These are phyloP conservation scores for Cytospora mali DNA, from an alignment of 2,329 filamentous ascomycete genomes.

Conservation along the genomic window DNA sequence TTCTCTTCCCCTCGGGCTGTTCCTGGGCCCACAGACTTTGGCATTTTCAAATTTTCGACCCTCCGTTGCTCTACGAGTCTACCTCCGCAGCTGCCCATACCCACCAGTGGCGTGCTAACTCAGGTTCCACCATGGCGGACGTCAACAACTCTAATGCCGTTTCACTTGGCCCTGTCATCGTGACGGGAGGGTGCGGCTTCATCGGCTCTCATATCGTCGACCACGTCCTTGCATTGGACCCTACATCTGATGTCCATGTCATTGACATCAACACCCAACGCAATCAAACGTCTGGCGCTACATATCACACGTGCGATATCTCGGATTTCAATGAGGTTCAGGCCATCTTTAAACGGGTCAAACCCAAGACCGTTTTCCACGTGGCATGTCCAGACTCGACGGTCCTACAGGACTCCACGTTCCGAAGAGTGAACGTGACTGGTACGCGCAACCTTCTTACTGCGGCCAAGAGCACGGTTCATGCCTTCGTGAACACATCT, in stretches of 20 bases:
- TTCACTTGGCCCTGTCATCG: constrained; percentile 25
- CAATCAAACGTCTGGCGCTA: constrained; percentile 23
- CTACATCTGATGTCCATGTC: constrained; percentile 24
- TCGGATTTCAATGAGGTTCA: constrained; percentile 15
- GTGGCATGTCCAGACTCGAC: constrained; percentile 29
- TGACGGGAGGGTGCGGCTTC: constrained; percentile 31
- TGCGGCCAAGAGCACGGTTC: constrained; percentile 26
- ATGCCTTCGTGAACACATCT: constrained; percentile 31
- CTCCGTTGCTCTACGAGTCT: too few relatives aligned
- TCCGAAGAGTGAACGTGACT: constrained; percentile 28
- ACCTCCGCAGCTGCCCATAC: too few relatives aligned
- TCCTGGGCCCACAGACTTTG: too few relatives aligned
- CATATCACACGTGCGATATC: constrained; percentile 28
- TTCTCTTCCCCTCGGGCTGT: too few relatives aligned
- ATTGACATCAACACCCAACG: constrained; percentile 26
- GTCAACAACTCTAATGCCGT: not conserved
- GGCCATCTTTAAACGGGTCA: constrained; percentile 11
- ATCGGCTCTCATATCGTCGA: constrained; percentile 28
- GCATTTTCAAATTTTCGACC: too few relatives aligned
- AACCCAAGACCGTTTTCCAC: constrained; percentile 29
- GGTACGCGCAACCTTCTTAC: constrained; percentile 30
- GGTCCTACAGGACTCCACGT: constrained; percentile 25
- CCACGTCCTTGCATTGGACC: constrained; percentile 21
- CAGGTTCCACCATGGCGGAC: not conserved
- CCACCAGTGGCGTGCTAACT: not conserved